Evolutionary conservation across 2,329 filamentous ascomycete genomes (phyloP), one percentile per base, ranked within the genome.

Genomic region (Hymenoscyphus fraxineus): DNA sequence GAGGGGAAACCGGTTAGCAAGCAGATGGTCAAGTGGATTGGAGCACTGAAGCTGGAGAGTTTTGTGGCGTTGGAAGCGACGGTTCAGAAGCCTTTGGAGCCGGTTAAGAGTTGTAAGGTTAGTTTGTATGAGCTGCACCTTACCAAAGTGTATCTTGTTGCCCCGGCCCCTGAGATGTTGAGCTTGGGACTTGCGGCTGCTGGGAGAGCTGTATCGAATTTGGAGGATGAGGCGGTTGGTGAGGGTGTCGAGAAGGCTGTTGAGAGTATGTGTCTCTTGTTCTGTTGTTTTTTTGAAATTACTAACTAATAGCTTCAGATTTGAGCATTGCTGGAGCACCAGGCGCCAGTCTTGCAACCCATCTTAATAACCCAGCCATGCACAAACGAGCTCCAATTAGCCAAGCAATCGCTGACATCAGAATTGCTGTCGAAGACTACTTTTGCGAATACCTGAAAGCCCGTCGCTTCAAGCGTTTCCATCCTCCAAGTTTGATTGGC

Each of bases 21-120:
- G 76, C 92, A 91, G 78, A 98, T 98, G 94, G 91, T 97, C 76
- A 98, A 98, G 80, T 98, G 91, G 86, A 87, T 90, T 59, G 86
- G 85, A 58, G 84, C 81, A 55, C 79, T 97, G 70, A 89, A 86
- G 74, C 83, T 89, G 57, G 94, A 97, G 82, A 92, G 89, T 71
- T 93, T 90, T 71, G 88, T 97, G 32, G 81, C 88, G 51, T 88
- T 97, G 66, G 91, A 96, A 73, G 95, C 90, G 69, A 80, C 83
- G 39, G 88, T 98, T 61, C 85, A 93, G 82, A 89, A 90, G 79
- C 91, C 93, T 0, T 84, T 90, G 27, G 92, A 96, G 74, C 90
- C 92, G 2, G 90, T 98, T 76, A 95, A 96, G 80, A 95, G 91
- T 74, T 91, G 91, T 65, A 88, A 87, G 16, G 89, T 98, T 63